Evolutionary conservation across 208 protist species (phyloP).

Genomic region (Acanthamoeba pearcei): DNA sequence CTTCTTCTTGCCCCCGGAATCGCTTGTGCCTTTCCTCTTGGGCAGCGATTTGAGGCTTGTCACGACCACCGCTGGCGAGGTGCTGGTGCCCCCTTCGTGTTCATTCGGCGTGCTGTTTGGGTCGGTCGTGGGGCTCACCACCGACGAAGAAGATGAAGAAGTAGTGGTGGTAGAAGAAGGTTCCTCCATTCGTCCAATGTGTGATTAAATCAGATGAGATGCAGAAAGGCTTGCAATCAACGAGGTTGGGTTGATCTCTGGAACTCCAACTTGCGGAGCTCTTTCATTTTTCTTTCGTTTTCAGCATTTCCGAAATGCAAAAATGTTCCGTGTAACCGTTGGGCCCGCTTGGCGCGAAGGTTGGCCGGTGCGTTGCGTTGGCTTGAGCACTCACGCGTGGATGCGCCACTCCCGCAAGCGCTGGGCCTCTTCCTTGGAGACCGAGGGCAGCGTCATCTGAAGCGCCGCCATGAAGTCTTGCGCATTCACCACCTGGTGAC

Average conservation of each 20-base stretch:
- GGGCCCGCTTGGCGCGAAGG: no score
- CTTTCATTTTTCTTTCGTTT: no score
- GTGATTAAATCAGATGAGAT: neutral
- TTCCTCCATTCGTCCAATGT: neutral
- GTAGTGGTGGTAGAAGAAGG: neutral
- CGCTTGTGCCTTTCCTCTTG: constrained; percentile 9
- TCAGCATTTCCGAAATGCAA: no score
- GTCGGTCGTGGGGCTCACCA: no score
- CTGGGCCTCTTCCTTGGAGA: neutral
- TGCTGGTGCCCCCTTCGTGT: neutral
- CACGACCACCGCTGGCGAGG: neutral
- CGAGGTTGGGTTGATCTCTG: no score
- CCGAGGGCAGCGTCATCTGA: neutral
- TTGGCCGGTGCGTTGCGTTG: neutral
- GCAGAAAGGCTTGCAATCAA: neutral
- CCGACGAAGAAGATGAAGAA: no score
- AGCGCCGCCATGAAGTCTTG: constrained; percentile 48
- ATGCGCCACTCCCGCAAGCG: neutral
- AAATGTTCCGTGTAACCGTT: no score
- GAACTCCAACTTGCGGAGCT: no score
- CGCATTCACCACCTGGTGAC: neutral
- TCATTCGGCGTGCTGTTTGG: no score
- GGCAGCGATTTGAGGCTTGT: neutral
- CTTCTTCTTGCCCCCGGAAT: constrained; percentile 23
- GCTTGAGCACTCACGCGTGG: neutral